Base-by-base conservation (phyloP, 2,329 filamentous ascomycete genomes). In the Talaromyces piceae region DNA sequence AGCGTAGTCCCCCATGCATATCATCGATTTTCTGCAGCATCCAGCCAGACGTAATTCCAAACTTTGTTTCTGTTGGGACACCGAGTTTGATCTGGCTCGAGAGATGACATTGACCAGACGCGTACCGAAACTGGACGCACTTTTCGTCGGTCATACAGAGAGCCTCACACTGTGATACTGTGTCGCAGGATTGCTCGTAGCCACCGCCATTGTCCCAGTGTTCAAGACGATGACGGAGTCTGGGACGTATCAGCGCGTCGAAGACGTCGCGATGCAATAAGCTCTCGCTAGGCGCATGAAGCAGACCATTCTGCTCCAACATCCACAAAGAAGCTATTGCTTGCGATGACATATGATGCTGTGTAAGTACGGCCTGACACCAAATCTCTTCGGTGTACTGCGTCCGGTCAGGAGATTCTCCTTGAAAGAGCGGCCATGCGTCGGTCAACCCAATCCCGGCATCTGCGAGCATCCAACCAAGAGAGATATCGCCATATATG, bases 401-500 rank as follows among this genome's bases (percentile, higher is more conserved):
- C 12, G 25, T 22, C 11, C 13, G 20, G 4, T 25, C 39, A 7
- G 39, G 39, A 9, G 20, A 6, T 3, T 69, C 68, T 47, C 68
- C 69, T 46, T 69, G 66, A 26, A 76, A 59, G 18, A 70, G 73
- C 8, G 77, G 77, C 69, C 73, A 78, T 1, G 73, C 68, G 56
- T 66, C 73, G 7, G 67, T 63, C 23, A 77, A 60, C 3, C 63
- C 60, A 5, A 78, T 65, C 23, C 72, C 73, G 3, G 71, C 67
- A 53, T 78, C 74, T 1, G 59, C 56, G 11, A 79, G 57, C 3
- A 73, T 70, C 53, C 73, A 74, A 13, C 71, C 71, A 1, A 79
- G 64, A 9, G 78, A 70, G 41, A 75, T 75, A 49, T 78, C 75
- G 3, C 75, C 75, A 0, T 75, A 75, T 66, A 71, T 74, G 53